Evolutionary conservation across 371 early-diverging fungal genomes (phyloP).

Genomic region (Fennellomyces sp.): DNA sequence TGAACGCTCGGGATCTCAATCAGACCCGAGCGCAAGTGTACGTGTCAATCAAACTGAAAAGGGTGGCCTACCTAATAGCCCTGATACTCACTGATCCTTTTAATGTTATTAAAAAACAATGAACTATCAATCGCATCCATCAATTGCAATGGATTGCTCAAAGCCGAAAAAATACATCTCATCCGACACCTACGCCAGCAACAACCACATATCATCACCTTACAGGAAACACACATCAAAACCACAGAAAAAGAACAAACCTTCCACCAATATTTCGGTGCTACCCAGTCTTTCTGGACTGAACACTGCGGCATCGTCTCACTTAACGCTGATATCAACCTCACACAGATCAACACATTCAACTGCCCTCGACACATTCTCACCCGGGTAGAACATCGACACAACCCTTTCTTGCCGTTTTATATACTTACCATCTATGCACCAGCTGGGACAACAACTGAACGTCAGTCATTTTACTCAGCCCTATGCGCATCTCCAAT

Average conservation of each 20-base stretch:
- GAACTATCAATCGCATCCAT: constrained; percentile 1
- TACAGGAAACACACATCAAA: constrained; percentile 9
- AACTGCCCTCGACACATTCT: not conserved
- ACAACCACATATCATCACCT: constrained; percentile 3
- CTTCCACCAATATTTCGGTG: not conserved
- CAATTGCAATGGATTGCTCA: constrained; percentile 9
- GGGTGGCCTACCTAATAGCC: too few species aligned
- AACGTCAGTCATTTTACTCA: not conserved
- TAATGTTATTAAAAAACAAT: not conserved
- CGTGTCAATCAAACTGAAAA: not conserved
- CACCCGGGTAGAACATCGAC: not conserved
- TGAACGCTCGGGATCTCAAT: too few species aligned
- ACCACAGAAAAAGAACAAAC: not conserved
- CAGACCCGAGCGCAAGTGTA: not conserved
- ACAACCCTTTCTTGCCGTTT: not conserved
- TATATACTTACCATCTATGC: constrained; percentile 5
- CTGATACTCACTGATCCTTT: too few species aligned
- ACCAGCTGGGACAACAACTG: not conserved
- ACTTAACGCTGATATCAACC: not conserved
- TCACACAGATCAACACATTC: not conserved
- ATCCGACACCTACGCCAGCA: not conserved
- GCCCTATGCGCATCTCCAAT: not conserved
- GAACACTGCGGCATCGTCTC: constrained; percentile 4
- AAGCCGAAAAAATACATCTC: not conserved
- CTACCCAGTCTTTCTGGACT: constrained; percentile 5